phyloP scores from a whole-genome alignment of 345 rosid genomes.

The Psidium guajava region DNA sequence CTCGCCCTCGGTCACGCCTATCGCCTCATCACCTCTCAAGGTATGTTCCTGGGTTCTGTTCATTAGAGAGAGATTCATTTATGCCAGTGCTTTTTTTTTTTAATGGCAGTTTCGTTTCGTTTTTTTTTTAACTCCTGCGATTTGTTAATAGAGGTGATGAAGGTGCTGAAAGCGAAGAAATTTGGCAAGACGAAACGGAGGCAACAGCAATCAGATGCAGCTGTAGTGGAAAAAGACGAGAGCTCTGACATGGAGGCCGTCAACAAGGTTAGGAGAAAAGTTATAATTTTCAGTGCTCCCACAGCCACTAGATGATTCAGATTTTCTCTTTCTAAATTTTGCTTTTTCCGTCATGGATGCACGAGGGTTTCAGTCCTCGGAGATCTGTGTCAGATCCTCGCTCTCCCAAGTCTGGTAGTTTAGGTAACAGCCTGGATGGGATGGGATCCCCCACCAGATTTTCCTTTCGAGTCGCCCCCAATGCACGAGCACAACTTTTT shows the following conservation, averaged over 20 bases:
- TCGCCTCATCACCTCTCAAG: slow-evolving; percentile 87
- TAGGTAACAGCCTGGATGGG: neutral
- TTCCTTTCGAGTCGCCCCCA: neutral
- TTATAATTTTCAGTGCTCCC: neutral
- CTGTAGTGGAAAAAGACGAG: slow-evolving; percentile 11
- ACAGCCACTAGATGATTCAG: neutral
- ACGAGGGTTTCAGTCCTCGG: neutral
- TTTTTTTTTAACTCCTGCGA: neutral
- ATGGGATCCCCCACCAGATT: neutral
- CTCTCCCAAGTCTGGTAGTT: neutral
- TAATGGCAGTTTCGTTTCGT: too few species aligned
- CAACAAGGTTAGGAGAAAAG: neutral
- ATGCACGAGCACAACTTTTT: neutral
- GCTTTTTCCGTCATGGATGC: neutral
- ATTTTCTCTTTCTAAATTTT: neutral
- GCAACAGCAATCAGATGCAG: slow-evolving; percentile 24
- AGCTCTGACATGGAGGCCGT: slow-evolving; percentile 2
- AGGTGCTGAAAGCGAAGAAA: slow-evolving; percentile 74
- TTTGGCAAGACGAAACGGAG: slow-evolving; percentile 48
- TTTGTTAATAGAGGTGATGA: slow-evolving; percentile 55
- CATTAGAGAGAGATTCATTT: neutral
- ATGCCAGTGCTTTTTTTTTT: neutral
- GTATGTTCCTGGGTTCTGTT: slow-evolving; percentile 13
- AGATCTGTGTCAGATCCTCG: neutral
- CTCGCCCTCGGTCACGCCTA: slow-evolving; percentile 94